Evolutionary conservation across 129 eudicot genomes (phyloP).

Genomic region (Solidago caesia): DNA sequence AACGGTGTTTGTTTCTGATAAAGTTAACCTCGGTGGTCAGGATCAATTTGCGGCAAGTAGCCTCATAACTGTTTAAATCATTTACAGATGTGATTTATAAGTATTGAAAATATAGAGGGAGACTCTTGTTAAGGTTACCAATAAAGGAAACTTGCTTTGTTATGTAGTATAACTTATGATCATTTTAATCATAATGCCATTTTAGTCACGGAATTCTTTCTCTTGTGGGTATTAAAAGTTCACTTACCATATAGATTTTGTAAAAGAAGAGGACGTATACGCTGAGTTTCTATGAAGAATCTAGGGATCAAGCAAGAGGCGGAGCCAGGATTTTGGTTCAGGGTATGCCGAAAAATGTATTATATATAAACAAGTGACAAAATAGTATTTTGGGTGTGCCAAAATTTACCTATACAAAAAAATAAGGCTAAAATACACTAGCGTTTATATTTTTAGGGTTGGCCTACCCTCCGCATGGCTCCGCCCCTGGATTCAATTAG

Average conservation of each 20-base stretch:
- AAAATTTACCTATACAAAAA: too few relatives aligned
- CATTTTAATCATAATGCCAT: conserved; percentile 5
- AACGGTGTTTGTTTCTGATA: not conserved
- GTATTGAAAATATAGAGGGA: conserved; percentile 11
- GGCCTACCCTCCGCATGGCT: too few relatives aligned
- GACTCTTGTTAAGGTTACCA: conserved; percentile 15
- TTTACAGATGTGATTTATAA: conserved; percentile 16
- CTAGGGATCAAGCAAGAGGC: conserved; percentile 4
- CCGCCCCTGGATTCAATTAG: not conserved
- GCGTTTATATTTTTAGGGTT: too few relatives aligned
- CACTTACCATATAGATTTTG: not conserved
- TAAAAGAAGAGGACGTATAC: not conserved
- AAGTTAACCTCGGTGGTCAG: conserved; percentile 4
- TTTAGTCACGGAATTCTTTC: conserved; percentile 5
- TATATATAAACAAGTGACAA: too few relatives aligned
- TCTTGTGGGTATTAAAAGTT: conserved; percentile 3
- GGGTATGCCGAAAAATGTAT: too few relatives aligned
- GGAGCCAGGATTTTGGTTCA: too few relatives aligned
- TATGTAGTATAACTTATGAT: not conserved
- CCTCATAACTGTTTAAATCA: conserved; percentile 22
- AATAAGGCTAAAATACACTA: too few relatives aligned
- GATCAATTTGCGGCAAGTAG: conserved; percentile 24
- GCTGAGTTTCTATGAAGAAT: not conserved
- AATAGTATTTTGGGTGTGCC: too few relatives aligned
- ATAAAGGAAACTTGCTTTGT: not conserved